These are phyloP conservation scores for Acrodontium crateriforme DNA, from an alignment of 2,329 filamentous ascomycete species.

Conservation along the genomic window DNA sequence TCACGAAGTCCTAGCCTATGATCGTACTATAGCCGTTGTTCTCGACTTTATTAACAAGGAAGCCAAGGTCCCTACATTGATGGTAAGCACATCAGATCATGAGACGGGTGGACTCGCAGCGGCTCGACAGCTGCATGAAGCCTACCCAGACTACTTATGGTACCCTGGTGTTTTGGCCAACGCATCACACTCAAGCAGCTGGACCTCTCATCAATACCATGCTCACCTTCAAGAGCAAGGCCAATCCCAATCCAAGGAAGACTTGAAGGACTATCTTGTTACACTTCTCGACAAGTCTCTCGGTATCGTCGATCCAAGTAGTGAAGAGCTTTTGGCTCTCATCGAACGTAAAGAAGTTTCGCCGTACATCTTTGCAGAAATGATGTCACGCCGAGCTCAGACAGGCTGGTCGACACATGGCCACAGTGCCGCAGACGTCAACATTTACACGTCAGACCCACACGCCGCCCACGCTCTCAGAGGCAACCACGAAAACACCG, in stretches of 20 bases:
- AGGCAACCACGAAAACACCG: conserved; percentile 91
- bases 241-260: conserved; percentile 19
- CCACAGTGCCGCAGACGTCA: conserved; percentile 80
- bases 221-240: conserved; percentile 38
- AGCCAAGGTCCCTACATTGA: conserved; percentile 56
- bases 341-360: conserved; percentile 41
- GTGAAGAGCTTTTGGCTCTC: conserved; percentile 56
- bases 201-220: conserved; percentile 49
- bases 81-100: conserved; percentile 88
- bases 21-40: conserved; percentile 69
- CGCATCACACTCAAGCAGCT: conserved; percentile 60
- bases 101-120: conserved; percentile 83
- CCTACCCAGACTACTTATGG: conserved; percentile 63
- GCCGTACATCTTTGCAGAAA: conserved; percentile 58
- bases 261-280: conserved; percentile 50
- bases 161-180: conserved; percentile 71
- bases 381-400: conserved; percentile 76
- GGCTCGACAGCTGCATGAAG: conserved; percentile 53
- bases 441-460: conserved; percentile 75
- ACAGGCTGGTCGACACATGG: conserved; percentile 92
- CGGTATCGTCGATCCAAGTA: conserved; percentile 60
- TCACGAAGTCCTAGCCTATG: conserved; percentile 89
- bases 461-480: conserved; percentile 47
- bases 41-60: conserved; percentile 66
- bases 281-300: conserved; percentile 56